Percentiles rank a stretch among this genome's conserved stretches.
These are phyloP conservation scores for Trichosporon inkin DNA, from an alignment of 1,284 basidiomycete species.

Conservation along the genomic window DNA sequence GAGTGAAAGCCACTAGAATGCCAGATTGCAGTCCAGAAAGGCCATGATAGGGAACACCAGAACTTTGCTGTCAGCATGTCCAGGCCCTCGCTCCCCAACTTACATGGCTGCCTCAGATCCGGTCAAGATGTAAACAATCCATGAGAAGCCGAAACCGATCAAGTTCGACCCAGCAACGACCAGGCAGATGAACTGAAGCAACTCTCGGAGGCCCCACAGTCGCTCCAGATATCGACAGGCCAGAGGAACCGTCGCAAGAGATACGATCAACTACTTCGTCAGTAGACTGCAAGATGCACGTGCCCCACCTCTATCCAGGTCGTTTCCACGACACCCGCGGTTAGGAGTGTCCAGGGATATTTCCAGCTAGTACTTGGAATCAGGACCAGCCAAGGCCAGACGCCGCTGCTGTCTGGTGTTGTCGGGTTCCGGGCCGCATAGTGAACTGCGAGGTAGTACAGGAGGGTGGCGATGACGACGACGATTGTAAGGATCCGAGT, in stretches of 20 bases:
- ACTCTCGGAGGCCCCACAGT: conserved; percentile 84
- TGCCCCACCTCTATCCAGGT: conserved; percentile 71
- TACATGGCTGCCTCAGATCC: conserved; percentile 55
- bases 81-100: conserved; percentile 42
- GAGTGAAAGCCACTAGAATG: conserved; percentile 91
- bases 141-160: conserved; percentile 66
- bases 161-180: conserved; percentile 78
- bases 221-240: conserved; percentile 86
- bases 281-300: neutral
- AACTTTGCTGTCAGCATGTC: conserved; percentile 54
- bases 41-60: conserved; percentile 83
- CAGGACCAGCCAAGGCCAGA: conserved; percentile 72
- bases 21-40: conserved; percentile 87
- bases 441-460: conserved; percentile 57
- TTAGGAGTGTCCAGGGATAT: conserved; percentile 90
- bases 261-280: conserved; percentile 63
- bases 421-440: conserved; percentile 11
- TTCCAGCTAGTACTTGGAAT: conserved; percentile 78
- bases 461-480: conserved; percentile 61
- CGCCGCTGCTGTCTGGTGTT: conserved; percentile 28
- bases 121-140: conserved; percentile 45
- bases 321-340: conserved; percentile 79
- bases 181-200: conserved; percentile 76
- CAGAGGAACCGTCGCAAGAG: conserved; percentile 72
- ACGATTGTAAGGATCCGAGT: conserved; percentile 71